Evolutionary conservation across 2,329 filamentous ascomycete species (phyloP), one percentile per base, ranked within the genome.

Genomic region (Eurotiales sp.): DNA sequence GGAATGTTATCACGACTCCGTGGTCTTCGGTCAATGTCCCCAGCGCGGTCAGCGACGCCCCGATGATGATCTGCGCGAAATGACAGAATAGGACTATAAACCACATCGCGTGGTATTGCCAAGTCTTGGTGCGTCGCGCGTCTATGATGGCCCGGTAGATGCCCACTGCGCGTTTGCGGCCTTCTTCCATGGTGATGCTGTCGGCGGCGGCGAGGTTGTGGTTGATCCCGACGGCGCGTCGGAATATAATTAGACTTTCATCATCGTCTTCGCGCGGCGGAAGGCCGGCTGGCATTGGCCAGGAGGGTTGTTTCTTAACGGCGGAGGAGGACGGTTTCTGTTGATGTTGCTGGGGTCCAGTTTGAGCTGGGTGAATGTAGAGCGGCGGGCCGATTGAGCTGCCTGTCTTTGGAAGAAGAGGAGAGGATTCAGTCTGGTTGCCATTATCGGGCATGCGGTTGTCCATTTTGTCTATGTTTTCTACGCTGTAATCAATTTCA

Each of bases 1-100:
- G 69, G 0, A 80, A 64, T 8, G 80, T 82, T 61, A 86, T 80
- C 17, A 75, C 70, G 15, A 79, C 64, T 56, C 84, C 76, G 14
- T 76, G 68, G 2, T 77, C 71, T 14, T 75, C 45, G 2, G 76
- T 70, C 0, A 62, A 60, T 0, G 77, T 68, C 0, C 77, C 76
- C 8, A 79, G 63, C 0, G 73, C 70, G 1, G 77, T 77, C 11
- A 80, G 64, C 0, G 67, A 66, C 0, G 77, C 77, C 3, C 74
- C 76, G 42, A 78, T 68, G 34, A 79, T 59, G 39, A 80, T 70
- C 55, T 80, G 76, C 1, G 50, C 53, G 41, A 55, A 50, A 25
- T 55, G 53, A 17, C 53, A 55, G 15, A 50, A 48, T 12, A 52
- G 8, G 1, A 52, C 27, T 11, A 53, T 21, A 14, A 34, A 44